A percentile compares a stretch with the other conserved stretches of the same genome.
phyloP scores from a whole-genome alignment of 805 yeast genomes.

The Spathaspora girioi region DNA sequence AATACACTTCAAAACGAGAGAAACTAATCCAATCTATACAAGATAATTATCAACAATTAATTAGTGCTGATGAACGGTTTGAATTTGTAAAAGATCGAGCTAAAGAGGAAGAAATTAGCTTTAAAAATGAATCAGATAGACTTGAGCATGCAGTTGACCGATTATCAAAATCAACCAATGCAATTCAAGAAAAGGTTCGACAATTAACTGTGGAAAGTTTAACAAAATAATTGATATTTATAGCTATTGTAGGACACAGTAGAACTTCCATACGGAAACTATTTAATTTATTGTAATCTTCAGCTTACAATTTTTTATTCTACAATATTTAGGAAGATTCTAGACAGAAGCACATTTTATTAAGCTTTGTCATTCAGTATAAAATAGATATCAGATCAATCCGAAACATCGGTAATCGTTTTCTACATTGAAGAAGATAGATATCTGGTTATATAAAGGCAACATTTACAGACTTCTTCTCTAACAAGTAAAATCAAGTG shows the following conservation, averaged over 20 bases:
- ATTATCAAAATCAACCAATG: background rate
- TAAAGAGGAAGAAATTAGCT: background rate
- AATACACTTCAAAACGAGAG: slow-evolving; percentile 4
- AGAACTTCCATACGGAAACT: no score
- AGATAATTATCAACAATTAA: slow-evolving; percentile 9
- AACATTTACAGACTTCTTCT: no score
- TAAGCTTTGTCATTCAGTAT: no score
- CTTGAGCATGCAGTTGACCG: background rate
- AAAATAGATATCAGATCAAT: no score
- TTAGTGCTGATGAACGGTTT: slow-evolving; percentile 14
- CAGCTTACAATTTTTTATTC: no score
- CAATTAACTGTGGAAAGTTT: background rate
- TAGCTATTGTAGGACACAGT: background rate
- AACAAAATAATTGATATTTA: background rate
- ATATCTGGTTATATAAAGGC: no score
- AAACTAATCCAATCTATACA: slow-evolving; percentile 8
- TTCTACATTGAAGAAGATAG: no score
- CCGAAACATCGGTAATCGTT: no score
- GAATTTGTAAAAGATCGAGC: background rate
- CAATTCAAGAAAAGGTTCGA: background rate
- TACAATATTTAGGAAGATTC: no score
- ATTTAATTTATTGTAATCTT: no score
- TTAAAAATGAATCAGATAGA: background rate
- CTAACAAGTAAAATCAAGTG: no score
- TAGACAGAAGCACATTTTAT: no score